Evolutionary conservation across 2,329 filamentous ascomycete genomes (phyloP), one percentile per base, ranked within the genome.

Genomic region (Elsinoe perseae): DNA sequence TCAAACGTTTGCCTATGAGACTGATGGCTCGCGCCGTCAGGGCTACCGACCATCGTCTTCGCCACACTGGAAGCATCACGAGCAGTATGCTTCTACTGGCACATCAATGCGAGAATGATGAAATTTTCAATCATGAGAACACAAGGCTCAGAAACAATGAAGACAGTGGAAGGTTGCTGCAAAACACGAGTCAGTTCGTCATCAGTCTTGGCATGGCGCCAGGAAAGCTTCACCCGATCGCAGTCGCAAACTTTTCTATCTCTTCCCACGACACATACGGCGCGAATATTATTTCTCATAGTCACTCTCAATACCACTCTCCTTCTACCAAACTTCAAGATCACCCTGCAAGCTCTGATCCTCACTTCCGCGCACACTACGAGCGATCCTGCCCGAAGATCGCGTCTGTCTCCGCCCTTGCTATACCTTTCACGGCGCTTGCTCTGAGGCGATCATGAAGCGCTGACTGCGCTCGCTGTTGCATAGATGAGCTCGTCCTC

Each of bases 401-500:
- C 32, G 20, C 21, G 14, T 55, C 40, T 10, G n/a, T 36, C 32
- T 14, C 32, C 10, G n/a, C 32, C 12, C 32, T 36, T 36, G 16
- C 25, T 16, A 42, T 58, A 50, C 36, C 38, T 28, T 34, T 9
- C 23, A 34, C 12, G n/a, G 30, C 43, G 25, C 20, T 55, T 16
- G 50, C 48, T 16, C 10, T 20, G 10, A 21, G 10, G 38, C 53
- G 53, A 48, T 36, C 40, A 56, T 56, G 53, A 43, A 53, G 62
- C 62, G 62, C 62, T 56, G 34, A 57, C 10, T 57, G 60, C 60
- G 62, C 63, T 62, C 61, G 59, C 57, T 64, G 64, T 69, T 67
- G 66, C 68, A 64, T 78, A 77, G 71, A 81, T 81, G 79, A 78
- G 73, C 69, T 73, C 74, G 69, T 76, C 73, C 72, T 52, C 57